These are phyloP conservation scores for Xerocomus spinulosus DNA, from an alignment of 768 basidiomycete genomes.

Conservation along the genomic window DNA sequence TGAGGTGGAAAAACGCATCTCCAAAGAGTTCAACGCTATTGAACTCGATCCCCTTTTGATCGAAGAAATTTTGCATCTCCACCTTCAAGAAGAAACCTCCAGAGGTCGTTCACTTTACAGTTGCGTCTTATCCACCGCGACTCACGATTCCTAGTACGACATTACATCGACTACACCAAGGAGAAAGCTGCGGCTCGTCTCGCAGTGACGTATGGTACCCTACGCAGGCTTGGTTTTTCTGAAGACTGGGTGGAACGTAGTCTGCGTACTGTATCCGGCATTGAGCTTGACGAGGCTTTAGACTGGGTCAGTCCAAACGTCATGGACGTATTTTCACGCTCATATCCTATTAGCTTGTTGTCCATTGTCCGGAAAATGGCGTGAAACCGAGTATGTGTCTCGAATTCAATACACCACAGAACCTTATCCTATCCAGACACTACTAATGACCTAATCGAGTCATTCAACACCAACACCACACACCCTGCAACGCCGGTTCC, in stretches of 20 bases:
- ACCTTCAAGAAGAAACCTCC: constrained; percentile 34
- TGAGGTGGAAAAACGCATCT: constrained; percentile 74
- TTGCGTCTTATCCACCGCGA: not conserved
- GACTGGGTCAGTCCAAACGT: constrained; percentile 68
- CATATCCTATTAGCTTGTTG: constrained; percentile 48
- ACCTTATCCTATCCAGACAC: constrained; percentile 6
- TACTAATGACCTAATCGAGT: constrained; percentile 10
- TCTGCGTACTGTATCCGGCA: constrained; percentile 53
- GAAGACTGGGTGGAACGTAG: constrained; percentile 70
- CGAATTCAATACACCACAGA: not conserved
- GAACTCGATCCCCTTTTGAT: constrained; percentile 58
- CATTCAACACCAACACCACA: not conserved
- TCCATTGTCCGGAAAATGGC: constrained; percentile 61
- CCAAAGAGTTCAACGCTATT: constrained; percentile 56
- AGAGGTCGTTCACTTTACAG: constrained; percentile 21
- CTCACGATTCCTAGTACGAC: constrained; percentile 9
- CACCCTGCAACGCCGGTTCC: constrained; percentile 2
- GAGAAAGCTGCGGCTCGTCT: constrained; percentile 71
- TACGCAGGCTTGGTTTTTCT: constrained; percentile 73
- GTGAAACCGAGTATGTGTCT: constrained; percentile 34
- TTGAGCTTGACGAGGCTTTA: constrained; percentile 83
- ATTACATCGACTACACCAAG: constrained; percentile 47
- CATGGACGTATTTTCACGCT: not conserved
- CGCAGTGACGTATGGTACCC: constrained; percentile 75
- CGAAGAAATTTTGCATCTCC: constrained; percentile 56